Evolutionary conservation across 1,139 yeast genomes (phyloP), one percentile per base, ranked within the genome.

Genomic region (Blastobotrys ciferrii): DNA sequence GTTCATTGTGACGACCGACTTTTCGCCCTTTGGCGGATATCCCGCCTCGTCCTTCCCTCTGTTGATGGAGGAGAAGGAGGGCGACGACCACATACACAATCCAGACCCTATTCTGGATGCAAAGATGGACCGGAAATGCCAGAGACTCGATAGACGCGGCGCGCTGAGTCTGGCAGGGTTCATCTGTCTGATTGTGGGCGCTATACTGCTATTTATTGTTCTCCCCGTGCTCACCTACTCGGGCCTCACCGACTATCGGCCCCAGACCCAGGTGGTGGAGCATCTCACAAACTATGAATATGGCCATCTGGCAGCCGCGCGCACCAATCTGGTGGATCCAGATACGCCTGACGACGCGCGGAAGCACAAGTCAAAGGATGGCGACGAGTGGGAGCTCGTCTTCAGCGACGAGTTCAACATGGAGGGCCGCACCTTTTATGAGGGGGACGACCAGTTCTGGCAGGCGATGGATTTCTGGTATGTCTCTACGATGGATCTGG

Each of bases 101-200:
- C 97, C 96, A 1, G 96, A 89, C 64, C 96, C 96, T 7, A 84
- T 88, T 36, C 82, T 78, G 42, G 97, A 89, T 66, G 95, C 94
- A 15, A 77, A 81, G 53, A 79, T 82, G 59, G 94, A 87, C 56
- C 83, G 68, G 77, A 78, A 63, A 66, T 42, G 73, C 75, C 55
- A 79, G 77, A 56, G 87, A 81, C 17, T 71, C 77, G 61, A 72
- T 55, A 51, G 56, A 32, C 62, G 73, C 13, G 74, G 74, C 2
- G 55, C 59, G 54, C 59, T 61, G n/a, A 59, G 67, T 19, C 46
- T 71, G 7, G 42, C 77, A 14, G 92, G 94, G 17, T 63, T 87
- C 33, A 39, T 82, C 2, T 58, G 73, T 1, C 69, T 89, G 41
- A 67, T 79, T 12, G 46, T 81, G 4, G 95, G 83, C 32, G 83